Evolutionary conservation across 1,139 yeast species (phyloP).

Genomic region (Saccharomyces hybrid): DNA sequence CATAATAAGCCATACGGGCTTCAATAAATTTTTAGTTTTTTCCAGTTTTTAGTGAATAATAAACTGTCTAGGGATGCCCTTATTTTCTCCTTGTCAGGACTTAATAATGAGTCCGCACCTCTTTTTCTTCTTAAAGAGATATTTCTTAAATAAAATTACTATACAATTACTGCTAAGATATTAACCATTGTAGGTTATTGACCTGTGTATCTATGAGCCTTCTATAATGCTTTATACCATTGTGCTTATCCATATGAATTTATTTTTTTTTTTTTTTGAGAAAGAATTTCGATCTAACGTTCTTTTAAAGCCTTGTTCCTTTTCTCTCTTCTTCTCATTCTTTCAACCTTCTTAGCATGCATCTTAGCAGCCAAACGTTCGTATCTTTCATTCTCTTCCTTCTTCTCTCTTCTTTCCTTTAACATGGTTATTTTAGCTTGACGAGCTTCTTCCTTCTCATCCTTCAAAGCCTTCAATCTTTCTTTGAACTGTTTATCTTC

Average conservation of each 20-base stretch:
- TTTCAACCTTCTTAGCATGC: constrained; percentile 72
- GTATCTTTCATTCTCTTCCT: constrained; percentile 67
- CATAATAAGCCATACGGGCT: constrained; percentile 33
- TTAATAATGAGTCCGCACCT: background rate
- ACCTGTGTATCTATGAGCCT: background rate
- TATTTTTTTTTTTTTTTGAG: background rate
- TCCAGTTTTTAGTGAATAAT: too few relatives aligned
- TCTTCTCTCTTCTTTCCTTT: constrained; percentile 58
- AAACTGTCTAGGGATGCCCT: too few relatives aligned
- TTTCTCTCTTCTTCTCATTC: constrained; percentile 74
- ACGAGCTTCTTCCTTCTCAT: constrained; percentile 52
- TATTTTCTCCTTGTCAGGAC: background rate
- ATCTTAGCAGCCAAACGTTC: constrained; percentile 62
- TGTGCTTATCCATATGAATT: background rate
- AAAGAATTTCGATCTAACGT: constrained; percentile 33
- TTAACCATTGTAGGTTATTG: background rate
- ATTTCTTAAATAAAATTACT: background rate
- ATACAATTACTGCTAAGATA: background rate
- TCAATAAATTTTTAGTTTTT: too few relatives aligned
- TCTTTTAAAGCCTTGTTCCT: constrained; percentile 72
- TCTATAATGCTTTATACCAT: background rate
- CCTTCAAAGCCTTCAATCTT: constrained; percentile 47
- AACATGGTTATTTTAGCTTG: constrained; percentile 44
- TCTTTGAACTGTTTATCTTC: constrained; percentile 36
- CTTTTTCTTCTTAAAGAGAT: background rate